Evolutionary conservation across 176 grass and related monocot species (phyloP), one percentile per base, ranked within the genome.

Genomic region (Oryza coarctata): DNA sequence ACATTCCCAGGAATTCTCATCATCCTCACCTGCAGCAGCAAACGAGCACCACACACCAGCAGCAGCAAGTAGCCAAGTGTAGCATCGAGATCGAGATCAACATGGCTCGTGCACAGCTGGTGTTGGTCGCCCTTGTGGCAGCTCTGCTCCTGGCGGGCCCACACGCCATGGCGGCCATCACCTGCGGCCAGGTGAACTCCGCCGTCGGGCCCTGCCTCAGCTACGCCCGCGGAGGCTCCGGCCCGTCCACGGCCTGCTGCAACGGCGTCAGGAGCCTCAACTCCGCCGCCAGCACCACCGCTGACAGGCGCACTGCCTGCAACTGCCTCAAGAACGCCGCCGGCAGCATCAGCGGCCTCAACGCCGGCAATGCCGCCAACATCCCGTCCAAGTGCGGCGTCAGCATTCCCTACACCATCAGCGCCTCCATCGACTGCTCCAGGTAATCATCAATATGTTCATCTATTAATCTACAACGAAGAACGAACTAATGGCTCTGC

Each of bases 381-480:
- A 84, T 89, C 87, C 87, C 87, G 2, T 0, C 12, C 71, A 81
- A 76, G 82, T 89, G 87, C 71, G 63, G 49, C 65, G 87, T 85
- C 87, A 71, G 28, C 18, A 17, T 89, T 25, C 82, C 82, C 11
- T 89, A 85, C 82, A 9, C 71, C 77, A 89, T 89, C 82, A 89
- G 77, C 55, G 0, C 65, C 0, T n/a, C 41, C 71, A 72, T 47
- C 43, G 87, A 89, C 55, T 89, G 87, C 87, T 57, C 64, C 65
- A 85, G 33, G 86, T 88, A 87, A 74, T 55, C 12, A 55, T 47
- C 44, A 10, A 17, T 17, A 44, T 17, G 44, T 0, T 47, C 44
- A 55, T 55, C 49, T 6, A 7, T 38, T 8, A 38, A 38, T 38
- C 18, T 38, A 7, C 6, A 7, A 34, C 33, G 33, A 34, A 2